These are phyloP conservation scores for Podospora didyma DNA, from an alignment of 495 filamentous ascomycete species.

Conservation along the genomic window DNA sequence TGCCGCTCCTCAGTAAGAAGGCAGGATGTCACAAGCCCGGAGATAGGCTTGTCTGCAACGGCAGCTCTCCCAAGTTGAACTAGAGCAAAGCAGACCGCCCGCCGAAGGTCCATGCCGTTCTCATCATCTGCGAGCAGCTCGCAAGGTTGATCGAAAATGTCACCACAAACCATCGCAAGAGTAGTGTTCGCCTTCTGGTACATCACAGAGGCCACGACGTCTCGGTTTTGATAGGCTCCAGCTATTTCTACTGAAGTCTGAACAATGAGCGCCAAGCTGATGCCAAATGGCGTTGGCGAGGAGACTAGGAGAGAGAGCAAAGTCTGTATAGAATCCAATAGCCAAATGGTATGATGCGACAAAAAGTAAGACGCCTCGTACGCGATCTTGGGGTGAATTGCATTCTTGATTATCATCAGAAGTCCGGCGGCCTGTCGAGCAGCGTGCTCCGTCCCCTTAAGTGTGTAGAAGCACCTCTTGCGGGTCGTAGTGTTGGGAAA, in stretches of 20 bases:
- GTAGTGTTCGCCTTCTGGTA: slow-evolving; percentile 28
- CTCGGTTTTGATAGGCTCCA: slow-evolving; percentile 3
- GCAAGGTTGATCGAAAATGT: slow-evolving; percentile 14
- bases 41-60: slow-evolving; percentile 25
- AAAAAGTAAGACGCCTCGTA: slow-evolving; percentile 12
- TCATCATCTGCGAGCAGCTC: slow-evolving; percentile 20
- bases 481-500: slow-evolving; percentile 7
- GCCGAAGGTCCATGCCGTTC: slow-evolving; percentile 4
- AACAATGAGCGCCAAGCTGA: slow-evolving; percentile 19
- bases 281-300: slow-evolving; percentile 24
- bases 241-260: slow-evolving; percentile 25
- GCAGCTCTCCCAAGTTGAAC: slow-evolving; percentile 30
- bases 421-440: slow-evolving; percentile 24
- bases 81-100: slow-evolving; percentile 24
- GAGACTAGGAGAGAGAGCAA: slow-evolving; percentile 21
- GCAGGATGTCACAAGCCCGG: slow-evolving; percentile 29
- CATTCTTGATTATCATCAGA: slow-evolving; percentile 17
- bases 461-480: slow-evolving; percentile 13
- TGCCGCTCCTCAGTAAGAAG: slow-evolving; percentile 26
- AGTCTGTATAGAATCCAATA: slow-evolving; percentile 33
- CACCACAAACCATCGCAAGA: slow-evolving; percentile 30
- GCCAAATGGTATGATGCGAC: slow-evolving; percentile 26
- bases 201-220: slow-evolving; percentile 17
- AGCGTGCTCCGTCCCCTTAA: slow-evolving; percentile 20
- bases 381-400: not conserved